Conservation (phyloP, 2,329 filamentous ascomycete species). For the Stagonosporopsis vannaccii region DNA sequence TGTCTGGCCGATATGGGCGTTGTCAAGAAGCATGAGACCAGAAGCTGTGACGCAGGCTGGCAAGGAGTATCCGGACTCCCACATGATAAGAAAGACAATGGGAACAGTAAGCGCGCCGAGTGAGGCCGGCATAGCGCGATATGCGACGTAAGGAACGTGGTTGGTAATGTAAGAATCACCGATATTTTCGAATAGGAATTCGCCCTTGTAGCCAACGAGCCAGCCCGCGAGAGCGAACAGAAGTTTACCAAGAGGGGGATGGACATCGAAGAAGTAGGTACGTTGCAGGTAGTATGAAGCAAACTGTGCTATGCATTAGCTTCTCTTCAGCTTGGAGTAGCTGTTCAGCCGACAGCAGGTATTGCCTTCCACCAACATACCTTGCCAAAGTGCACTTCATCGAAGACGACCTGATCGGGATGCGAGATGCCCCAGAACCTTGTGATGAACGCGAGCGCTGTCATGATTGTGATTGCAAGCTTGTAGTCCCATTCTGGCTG, state of each 20-base stretch:
- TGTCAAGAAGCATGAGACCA: conserved; percentile 89
- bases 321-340: neutral
- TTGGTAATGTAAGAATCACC: conserved; percentile 97
- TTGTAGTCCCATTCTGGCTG: conserved; percentile 83
- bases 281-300: conserved; percentile 84
- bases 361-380: conserved; percentile 59
- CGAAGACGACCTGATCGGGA: conserved; percentile 96
- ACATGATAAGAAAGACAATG: conserved; percentile 98
- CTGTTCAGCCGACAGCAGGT: neutral
- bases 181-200: conserved; percentile 99
- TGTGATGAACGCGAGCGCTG: conserved; percentile 83
- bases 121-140: conserved; percentile 89
- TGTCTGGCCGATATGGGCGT: conserved; percentile 96
- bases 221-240: conserved; percentile 97
- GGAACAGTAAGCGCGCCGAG: conserved; percentile 92
- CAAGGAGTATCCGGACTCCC: conserved; percentile 97
- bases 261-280: conserved; percentile 99
- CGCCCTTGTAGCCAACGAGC: conserved; percentile 95
- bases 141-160: conserved; percentile 96
- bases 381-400: conserved; percentile 99
- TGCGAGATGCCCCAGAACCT: conserved; percentile 96
- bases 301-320: conserved; percentile 50
- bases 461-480: conserved; percentile 78
- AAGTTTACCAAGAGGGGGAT: conserved; percentile 97
- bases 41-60: conserved; percentile 89